Conservation (phyloP, 2,329 filamentous ascomycete species). For the Escovopsis sp. region DNA sequence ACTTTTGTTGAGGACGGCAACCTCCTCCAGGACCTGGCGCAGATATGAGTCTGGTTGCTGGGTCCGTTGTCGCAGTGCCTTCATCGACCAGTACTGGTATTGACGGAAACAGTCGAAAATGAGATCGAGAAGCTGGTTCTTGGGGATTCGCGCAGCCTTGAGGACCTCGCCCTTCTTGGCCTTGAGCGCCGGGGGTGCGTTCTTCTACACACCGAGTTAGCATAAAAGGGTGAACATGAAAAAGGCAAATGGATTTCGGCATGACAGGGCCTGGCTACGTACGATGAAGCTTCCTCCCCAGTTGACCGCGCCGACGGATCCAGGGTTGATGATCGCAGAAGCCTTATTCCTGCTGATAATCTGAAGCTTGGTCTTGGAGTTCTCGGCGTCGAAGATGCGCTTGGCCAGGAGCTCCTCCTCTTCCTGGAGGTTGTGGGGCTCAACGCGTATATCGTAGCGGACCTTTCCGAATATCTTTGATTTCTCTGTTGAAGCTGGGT, state of each 20-base stretch:
- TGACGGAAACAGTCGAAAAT: conserved; percentile 73
- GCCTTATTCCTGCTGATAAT: conserved; percentile 36
- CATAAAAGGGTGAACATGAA: conserved; percentile 2
- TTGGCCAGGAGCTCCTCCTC: conserved; percentile 48
- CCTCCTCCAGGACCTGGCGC: conserved; percentile 66
- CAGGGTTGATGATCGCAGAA: conserved; percentile 41
- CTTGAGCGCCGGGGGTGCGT: conserved; percentile 32
- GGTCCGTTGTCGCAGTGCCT: conserved; percentile 59
- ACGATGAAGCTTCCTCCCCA: conserved; percentile 41
- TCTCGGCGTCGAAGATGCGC: conserved; percentile 36
- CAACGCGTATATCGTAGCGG: conserved; percentile 60
- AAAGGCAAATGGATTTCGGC: background rate
- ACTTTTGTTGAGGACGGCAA: conserved; percentile 69
- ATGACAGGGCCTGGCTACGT: conserved; percentile 16
- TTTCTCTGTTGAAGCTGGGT: conserved; percentile 44
- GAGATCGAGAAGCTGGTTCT: conserved; percentile 73
- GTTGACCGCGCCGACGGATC: conserved; percentile 22
- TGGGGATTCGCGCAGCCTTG: conserved; percentile 80
- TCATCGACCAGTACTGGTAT: conserved; percentile 91
- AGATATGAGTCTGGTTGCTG: conserved; percentile 90
- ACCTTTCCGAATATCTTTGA: conserved; percentile 62
- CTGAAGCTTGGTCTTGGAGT: conserved; percentile 33
- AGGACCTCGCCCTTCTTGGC: conserved; percentile 51
- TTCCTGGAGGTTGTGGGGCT: conserved; percentile 57
- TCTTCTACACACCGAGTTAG: conserved; percentile 31